Evolutionary conservation across 192 early-diverging fungal species (phyloP).

Genomic region (Gamsiella multidivaricata): DNA sequence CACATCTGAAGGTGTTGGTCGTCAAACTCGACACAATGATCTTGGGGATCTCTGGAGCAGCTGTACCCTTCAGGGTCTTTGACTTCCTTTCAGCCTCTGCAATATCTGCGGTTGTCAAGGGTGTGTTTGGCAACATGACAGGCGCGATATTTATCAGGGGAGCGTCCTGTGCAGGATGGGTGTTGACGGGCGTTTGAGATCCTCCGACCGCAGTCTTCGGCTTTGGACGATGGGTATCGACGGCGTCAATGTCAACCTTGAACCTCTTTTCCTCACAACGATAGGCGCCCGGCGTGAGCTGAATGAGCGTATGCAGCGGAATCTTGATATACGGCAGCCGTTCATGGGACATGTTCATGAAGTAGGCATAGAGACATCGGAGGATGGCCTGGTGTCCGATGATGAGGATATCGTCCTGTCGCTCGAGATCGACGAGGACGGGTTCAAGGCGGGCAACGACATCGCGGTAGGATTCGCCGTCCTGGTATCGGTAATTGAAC

Average conservation of each 20-base stretch:
- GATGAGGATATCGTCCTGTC: conserved; percentile 95
- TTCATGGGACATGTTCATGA: conserved; percentile 90
- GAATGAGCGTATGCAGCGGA: conserved; percentile 96
- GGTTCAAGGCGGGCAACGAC: conserved; percentile 96
- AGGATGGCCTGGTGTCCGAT: conserved; percentile 98
- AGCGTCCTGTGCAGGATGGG: background rate
- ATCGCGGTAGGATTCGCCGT: conserved; percentile 92
- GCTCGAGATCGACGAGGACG: conserved; percentile 98
- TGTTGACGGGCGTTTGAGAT: too few species aligned
- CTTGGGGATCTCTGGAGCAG: conserved; percentile 15
- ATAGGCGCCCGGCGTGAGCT: conserved; percentile 96
- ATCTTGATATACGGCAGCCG: conserved; percentile 99
- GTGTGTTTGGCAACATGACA: background rate
- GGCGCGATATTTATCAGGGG: background rate
- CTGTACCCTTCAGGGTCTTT: conserved; percentile 7
- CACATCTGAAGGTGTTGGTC: conserved; percentile 30
- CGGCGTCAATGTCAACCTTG: conserved; percentile 97
- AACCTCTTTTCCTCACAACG: conserved; percentile 93
- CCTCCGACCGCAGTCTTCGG: conserved; percentile 51
- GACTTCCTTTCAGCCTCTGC: background rate
- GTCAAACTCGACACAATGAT: conserved; percentile 20
- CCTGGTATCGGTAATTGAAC: conserved; percentile 88
- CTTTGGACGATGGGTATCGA: conserved; percentile 94
- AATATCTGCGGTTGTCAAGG: background rate
- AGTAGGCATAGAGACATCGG: conserved; percentile 97